Evolutionary conservation across 805 yeast genomes (phyloP), one percentile per base, ranked within the genome.

Genomic region (Candida ortonii): DNA sequence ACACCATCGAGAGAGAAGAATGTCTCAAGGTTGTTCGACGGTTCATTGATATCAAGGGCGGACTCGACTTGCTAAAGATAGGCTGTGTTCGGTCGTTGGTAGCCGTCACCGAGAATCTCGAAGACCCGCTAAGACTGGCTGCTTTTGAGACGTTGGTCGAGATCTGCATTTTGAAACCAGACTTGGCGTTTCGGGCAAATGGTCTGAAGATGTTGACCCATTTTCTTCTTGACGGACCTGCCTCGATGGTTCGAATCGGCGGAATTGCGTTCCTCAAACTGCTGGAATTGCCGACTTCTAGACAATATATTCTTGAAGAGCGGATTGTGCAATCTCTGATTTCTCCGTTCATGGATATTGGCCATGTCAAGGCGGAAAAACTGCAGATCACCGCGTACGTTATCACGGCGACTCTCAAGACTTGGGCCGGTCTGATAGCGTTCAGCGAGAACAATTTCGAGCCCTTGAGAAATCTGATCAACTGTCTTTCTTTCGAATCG

Each of bases 371-470:
- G 38, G 18, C 40, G 3, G 80, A 76, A 23, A 75, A 70, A 44
- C 61, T 87, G 18, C 82, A 80, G 38, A 72, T 70, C 39, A 64
- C 77, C 10, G 75, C 88, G 0, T 68, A 73, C 26, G 65, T 86
- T 7, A 55, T 90, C 2, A 62, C 83, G 0, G 55, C 72, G 4
- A 61, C 85, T 16, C 59, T 90, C 30, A 83, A 85, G 41, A 70
- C 78, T 21, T 81, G 90, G 77, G 68, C 83, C 9, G 99, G 98
- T 0, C 50, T 88, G 8, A 69, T 80, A 40, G 73, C 81, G 11
- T 73, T 80, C 47, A 70, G 83, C 1, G 67, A 72, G 36, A 65
- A 79, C 44, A 61, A 76, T 39, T 80, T 76, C 42, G 62, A 64
- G 36, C 70, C 80, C 7, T 52, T 89, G 15, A 64, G 62, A 25